Evolutionary conservation across 2,329 filamentous ascomycete species (phyloP).

Genomic region (Apiospora marii): DNA sequence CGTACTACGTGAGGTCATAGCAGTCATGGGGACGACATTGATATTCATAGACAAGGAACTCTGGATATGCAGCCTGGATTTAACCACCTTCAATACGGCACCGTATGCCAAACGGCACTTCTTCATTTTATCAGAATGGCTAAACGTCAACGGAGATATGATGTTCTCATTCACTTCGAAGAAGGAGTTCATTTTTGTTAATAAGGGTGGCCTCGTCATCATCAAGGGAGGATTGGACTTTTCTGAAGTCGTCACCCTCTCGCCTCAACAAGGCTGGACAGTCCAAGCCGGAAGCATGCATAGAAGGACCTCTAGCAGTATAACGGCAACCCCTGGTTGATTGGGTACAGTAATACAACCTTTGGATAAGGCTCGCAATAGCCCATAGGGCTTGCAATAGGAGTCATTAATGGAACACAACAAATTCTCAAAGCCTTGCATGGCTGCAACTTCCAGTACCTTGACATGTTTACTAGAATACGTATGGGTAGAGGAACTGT

Average conservation of each 20-base stretch:
- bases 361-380: too few species aligned
- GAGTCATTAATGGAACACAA: too few species aligned
- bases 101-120: slow-evolving; percentile 32
- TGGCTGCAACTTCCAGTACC: neutral
- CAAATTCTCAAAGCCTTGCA: too few species aligned
- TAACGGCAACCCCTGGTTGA: neutral
- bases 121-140: slow-evolving; percentile 32
- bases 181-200: slow-evolving; percentile 31
- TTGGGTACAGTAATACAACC: too few species aligned
- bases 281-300: slow-evolving; percentile 32
- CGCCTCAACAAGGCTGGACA: slow-evolving; percentile 29
- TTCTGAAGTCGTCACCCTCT: slow-evolving; percentile 30
- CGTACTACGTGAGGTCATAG: slow-evolving; percentile 7
- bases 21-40: slow-evolving; percentile 30
- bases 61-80: slow-evolving; percentile 32
- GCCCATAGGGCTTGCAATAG: too few species aligned
- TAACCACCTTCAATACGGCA: slow-evolving; percentile 29
- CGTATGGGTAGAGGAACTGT: neutral
- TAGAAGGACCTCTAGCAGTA: neutral
- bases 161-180: slow-evolving; percentile 29
- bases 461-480: neutral
- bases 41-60: slow-evolving; percentile 31
- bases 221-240: slow-evolving; percentile 30
- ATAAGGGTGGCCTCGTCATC: slow-evolving; percentile 29
- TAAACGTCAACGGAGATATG: slow-evolving; percentile 31